These are phyloP conservation scores for Hippophae gyantsensis DNA, from an alignment of 306 rosid species.

Conservation along the genomic window DNA sequence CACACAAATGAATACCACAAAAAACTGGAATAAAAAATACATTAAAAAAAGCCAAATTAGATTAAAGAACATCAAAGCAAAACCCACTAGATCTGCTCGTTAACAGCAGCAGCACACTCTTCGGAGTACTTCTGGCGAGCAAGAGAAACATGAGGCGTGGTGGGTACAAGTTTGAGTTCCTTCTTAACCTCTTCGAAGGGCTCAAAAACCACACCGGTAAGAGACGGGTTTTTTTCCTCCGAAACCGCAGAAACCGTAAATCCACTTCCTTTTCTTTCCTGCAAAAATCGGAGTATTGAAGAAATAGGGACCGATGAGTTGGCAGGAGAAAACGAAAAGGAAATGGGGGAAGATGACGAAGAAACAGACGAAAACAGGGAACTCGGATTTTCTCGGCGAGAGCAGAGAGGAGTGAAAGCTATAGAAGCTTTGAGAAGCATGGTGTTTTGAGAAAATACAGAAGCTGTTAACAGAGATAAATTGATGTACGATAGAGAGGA, in stretches of 20 bases:
- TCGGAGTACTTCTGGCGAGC: conserved; percentile 65
- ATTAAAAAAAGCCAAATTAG: not conserved
- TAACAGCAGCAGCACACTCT: conserved; percentile 56
- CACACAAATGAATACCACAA: no score
- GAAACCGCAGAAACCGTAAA: conserved; percentile 41
- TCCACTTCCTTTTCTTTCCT: conserved; percentile 12
- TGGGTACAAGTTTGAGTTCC: conserved; percentile 80
- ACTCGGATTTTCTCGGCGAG: conserved; percentile 20
- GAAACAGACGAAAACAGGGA: conserved; percentile 17
- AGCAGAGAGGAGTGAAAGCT: conserved; percentile 22
- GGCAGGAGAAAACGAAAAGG: not conserved
- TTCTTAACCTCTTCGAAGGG: conserved; percentile 93
- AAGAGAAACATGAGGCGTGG: conserved; percentile 57
- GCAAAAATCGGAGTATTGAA: conserved; percentile 15
- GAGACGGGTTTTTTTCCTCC: conserved; percentile 35
- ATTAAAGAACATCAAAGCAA: not conserved
- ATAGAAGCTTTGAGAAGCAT: conserved; percentile 54
- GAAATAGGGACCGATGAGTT: no score
- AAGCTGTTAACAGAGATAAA: conserved; percentile 4
- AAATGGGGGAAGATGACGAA: conserved; percentile 10
- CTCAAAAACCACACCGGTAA: conserved; percentile 79
- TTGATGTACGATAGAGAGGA: not conserved
- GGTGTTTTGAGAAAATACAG: conserved; percentile 2
- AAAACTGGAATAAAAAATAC: not conserved
- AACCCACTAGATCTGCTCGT: conserved; percentile 85